Conservation (phyloP, 2,329 filamentous ascomycete genomes). For the Hypocrella siamensis region DNA sequence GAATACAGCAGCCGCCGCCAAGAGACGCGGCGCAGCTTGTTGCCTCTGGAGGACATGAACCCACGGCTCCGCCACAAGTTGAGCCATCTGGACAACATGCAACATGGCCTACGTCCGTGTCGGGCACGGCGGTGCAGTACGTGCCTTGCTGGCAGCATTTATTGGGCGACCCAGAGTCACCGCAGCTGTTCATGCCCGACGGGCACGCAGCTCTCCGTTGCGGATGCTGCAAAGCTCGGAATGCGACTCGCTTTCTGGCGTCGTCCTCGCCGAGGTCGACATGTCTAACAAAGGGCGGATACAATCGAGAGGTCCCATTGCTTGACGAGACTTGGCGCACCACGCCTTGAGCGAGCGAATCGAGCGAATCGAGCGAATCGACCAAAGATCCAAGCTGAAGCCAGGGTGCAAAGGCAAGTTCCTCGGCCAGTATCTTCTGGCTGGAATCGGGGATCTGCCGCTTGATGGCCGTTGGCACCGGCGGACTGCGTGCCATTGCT, state of each 20-base stretch:
- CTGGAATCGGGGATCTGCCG: conserved; percentile 57
- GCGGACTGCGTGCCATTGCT: conserved; percentile 16
- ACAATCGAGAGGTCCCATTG: conserved; percentile 12
- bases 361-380: conserved; percentile 7
- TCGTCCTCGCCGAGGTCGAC: conserved; percentile 10
- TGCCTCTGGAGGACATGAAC: conserved; percentile 44
- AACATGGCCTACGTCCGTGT: conserved; percentile 49
- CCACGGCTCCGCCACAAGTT: conserved; percentile 47
- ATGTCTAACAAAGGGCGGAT: conserved; percentile 38
- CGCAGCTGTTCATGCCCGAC: conserved; percentile 47
- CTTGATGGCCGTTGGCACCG: conserved; percentile 44
- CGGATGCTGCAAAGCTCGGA: conserved; percentile 29
- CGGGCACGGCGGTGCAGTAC: conserved; percentile 47
- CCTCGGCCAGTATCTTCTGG: conserved; percentile 60
- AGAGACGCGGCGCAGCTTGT: conserved; percentile 47
- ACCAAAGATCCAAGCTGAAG: conserved; percentile 6
- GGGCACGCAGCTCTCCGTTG: conserved; percentile 53
- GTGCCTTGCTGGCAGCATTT: conserved; percentile 57
- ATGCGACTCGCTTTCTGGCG: conserved; percentile 24
- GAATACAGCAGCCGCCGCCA: conserved; percentile 63
- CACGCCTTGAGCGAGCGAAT: not conserved
- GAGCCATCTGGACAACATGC: conserved; percentile 59
- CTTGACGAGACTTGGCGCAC: conserved; percentile 11
- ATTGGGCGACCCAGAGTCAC: conserved; percentile 46
- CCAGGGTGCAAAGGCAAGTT: conserved; percentile 34